Evolutionary conservation across 768 basidiomycete genomes (phyloP).

Genomic region (Tricholoma matsutake): DNA sequence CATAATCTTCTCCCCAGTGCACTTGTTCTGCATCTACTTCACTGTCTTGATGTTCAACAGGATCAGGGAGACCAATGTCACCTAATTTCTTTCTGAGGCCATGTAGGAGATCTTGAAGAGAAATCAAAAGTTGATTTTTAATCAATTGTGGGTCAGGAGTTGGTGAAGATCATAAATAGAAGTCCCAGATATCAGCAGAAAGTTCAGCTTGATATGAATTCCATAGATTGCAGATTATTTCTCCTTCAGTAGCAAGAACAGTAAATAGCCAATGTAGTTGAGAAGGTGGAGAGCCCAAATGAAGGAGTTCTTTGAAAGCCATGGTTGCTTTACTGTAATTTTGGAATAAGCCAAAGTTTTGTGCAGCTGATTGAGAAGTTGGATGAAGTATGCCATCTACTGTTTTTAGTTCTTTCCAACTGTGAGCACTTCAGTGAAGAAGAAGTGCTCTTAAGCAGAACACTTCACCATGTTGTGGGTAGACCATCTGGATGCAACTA

Average conservation of each 20-base stretch:
- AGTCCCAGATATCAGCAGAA: conserved; percentile 8
- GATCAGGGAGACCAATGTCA: not conserved
- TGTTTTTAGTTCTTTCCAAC: conserved; percentile 17
- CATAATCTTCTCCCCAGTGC: not conserved
- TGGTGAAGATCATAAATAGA: not conserved
- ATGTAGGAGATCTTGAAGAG: not conserved
- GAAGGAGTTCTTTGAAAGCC: conserved; percentile 34
- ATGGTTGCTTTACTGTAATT: conserved; percentile 15
- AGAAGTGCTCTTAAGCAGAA: conserved; percentile 33
- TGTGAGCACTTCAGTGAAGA: conserved; percentile 6
- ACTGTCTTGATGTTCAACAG: not conserved
- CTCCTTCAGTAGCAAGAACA: no score
- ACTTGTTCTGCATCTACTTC: not conserved
- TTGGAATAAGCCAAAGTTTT: conserved; percentile 12
- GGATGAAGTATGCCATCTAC: conserved; percentile 12
- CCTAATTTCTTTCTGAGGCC: no score
- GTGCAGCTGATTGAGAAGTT: conserved; percentile 17
- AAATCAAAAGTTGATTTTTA: not conserved
- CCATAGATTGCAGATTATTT: conserved; percentile 19
- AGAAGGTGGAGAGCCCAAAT: conserved; percentile 26
- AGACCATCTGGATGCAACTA: conserved; percentile 18
- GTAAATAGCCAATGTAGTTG: conserved; percentile 39
- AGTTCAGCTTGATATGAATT: conserved; percentile 4
- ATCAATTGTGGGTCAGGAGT: not conserved
- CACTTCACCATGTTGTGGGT: conserved; percentile 28